A percentile compares a stretch with the other conserved stretches of the same genome.
These are phyloP conservation scores for Agrocybe praecox DNA, from an alignment of 768 basidiomycete genomes.

Conservation along the genomic window DNA sequence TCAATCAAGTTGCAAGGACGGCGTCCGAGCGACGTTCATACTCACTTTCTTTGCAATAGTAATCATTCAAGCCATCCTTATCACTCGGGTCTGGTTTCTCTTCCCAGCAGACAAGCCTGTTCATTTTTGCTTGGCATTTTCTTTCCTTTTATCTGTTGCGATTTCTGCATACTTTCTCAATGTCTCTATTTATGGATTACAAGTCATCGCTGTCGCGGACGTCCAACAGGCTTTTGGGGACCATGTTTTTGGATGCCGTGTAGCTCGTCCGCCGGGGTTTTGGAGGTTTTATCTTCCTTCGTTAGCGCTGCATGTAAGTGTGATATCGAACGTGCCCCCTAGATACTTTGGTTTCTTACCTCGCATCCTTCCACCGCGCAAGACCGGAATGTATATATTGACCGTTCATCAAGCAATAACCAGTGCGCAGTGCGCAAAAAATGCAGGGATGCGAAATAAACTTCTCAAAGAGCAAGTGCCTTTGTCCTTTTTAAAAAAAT, in stretches of 20 bases:
- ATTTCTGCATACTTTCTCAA: conserved; percentile 31
- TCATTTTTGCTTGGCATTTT: conserved; percentile 27
- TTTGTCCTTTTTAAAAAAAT: not conserved
- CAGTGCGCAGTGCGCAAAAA: not conserved
- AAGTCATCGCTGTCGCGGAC: not conserved
- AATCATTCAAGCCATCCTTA: conserved; percentile 33
- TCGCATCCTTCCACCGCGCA: not conserved
- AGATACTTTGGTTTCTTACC: not conserved
- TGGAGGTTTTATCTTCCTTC: conserved; percentile 39
- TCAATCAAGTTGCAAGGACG: not conserved
- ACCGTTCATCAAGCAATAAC: not conserved
- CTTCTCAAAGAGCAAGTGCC: conserved; percentile 23
- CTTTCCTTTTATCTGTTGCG: conserved; percentile 29
- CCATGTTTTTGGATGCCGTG: conserved; percentile 31
- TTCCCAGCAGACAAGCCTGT: conserved; percentile 32
- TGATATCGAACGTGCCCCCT: not conserved
- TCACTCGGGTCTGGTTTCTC: conserved; percentile 43
- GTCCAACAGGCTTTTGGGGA: not conserved
- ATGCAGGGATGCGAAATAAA: not conserved
- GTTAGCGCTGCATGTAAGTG: conserved; percentile 37
- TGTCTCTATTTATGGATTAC: conserved; percentile 7
- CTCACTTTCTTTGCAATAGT: not conserved
- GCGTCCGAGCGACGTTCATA: not conserved
- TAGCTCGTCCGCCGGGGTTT: conserved; percentile 28
- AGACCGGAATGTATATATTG: conserved; percentile 1